phyloP scores from a whole-genome alignment of 306 rosid species.

The Ormosia semicastrata region DNA sequence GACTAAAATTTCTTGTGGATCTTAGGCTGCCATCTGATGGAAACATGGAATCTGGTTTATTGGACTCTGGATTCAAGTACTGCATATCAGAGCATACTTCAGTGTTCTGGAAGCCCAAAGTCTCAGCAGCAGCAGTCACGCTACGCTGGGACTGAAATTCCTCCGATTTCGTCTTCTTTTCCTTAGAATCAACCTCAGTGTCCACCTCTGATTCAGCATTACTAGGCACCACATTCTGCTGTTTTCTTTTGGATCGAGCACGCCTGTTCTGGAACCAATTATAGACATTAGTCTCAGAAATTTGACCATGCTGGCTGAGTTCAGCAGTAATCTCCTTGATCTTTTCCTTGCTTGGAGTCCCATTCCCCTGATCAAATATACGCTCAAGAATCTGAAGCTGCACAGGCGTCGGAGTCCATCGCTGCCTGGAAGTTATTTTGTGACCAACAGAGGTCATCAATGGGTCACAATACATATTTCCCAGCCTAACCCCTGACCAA shows the following conservation, averaged over 20 bases:
- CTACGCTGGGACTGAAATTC: slow-evolving; percentile 51
- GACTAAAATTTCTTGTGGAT: slow-evolving; percentile 44
- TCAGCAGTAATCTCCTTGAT: slow-evolving; percentile 86
- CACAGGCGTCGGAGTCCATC: slow-evolving; percentile 83
- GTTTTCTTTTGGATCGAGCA: slow-evolving; percentile 87
- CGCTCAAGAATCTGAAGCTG: slow-evolving; percentile 89
- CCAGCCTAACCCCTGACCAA: slow-evolving; percentile 71
- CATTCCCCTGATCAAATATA: slow-evolving; percentile 73
- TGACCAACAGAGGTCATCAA: slow-evolving; percentile 69
- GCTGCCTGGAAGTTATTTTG: slow-evolving; percentile 77
- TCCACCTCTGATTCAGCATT: slow-evolving; percentile 77
- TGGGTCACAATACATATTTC: slow-evolving; percentile 71
- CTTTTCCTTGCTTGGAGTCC: slow-evolving; percentile 89
- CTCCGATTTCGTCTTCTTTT: slow-evolving; percentile 61
- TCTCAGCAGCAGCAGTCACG: slow-evolving; percentile 42
- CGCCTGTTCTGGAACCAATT: slow-evolving; percentile 98
- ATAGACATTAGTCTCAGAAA: slow-evolving; percentile 84
- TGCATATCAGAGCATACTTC: slow-evolving; percentile 60
- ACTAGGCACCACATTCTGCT: slow-evolving; percentile 48
- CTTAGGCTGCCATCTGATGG: slow-evolving; percentile 53
- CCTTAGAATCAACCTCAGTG: slow-evolving; percentile 81
- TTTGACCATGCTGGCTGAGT: slow-evolving; percentile 80
- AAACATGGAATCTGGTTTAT: slow-evolving; percentile 53
- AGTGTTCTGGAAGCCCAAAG: slow-evolving; percentile 59
- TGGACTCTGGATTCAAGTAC: slow-evolving; percentile 57